A percentile compares a stretch with the other conserved stretches of the same genome.
Conservation (phyloP, 768 basidiomycete species). For the Psilocybe azurescens region DNA sequence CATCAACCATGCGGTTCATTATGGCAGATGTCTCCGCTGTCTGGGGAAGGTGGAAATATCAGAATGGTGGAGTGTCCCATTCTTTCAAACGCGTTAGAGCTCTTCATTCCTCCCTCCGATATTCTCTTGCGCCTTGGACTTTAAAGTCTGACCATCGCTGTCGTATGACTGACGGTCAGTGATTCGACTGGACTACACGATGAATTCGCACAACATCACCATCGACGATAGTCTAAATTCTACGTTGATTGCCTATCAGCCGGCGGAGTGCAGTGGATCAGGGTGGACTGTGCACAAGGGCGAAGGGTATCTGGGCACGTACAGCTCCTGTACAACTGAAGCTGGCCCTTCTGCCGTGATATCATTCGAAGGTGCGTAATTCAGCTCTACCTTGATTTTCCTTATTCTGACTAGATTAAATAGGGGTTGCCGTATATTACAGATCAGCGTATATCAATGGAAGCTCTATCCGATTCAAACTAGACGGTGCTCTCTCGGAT, state of each 20-base stretch:
- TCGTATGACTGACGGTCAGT: background rate
- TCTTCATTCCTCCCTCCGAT: background rate
- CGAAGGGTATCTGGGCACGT: slow-evolving; percentile 15
- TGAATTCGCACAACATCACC: slow-evolving; percentile 25
- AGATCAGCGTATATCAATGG: slow-evolving; percentile 20
- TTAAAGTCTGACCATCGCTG: background rate
- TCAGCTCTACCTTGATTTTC: background rate
- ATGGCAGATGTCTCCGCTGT: background rate
- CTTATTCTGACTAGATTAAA: background rate
- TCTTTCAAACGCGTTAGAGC: background rate
- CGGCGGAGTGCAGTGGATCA: slow-evolving; percentile 24
- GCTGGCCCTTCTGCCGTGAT: slow-evolving; percentile 20
- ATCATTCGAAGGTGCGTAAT: slow-evolving; percentile 26
- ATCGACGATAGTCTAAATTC: slow-evolving; percentile 19
- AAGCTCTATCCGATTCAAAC: slow-evolving; percentile 17
- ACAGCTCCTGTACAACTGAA: slow-evolving; percentile 13
- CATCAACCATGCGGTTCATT: slow-evolving; percentile 1
- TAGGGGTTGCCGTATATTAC: slow-evolving; percentile 30
- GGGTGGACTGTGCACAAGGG: slow-evolving; percentile 21
- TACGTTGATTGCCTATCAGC: slow-evolving; percentile 19
- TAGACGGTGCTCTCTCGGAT: slow-evolving; percentile 22
- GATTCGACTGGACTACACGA: slow-evolving; percentile 2
- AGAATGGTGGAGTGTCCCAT: background rate
- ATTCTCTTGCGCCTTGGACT: too few relatives aligned
- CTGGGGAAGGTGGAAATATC: background rate